Percentiles rank a stretch among this genome's conserved stretches.
Evolutionary conservation across 495 filamentous ascomycete species (phyloP).

Genomic region (Aspergillus leporis): DNA sequence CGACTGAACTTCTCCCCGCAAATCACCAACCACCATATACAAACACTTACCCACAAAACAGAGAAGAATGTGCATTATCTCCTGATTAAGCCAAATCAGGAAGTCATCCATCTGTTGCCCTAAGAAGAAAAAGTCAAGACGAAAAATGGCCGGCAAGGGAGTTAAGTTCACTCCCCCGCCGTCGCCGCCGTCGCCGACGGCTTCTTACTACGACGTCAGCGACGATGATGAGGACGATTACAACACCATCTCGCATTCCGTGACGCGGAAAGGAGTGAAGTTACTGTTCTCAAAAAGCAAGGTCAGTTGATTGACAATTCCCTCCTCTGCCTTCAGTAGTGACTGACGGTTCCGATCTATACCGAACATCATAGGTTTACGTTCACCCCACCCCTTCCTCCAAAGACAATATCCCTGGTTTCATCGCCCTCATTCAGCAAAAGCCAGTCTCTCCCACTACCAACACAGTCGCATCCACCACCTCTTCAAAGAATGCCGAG

Average conservation of each 20-base stretch:
- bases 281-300: slow-evolving; percentile 98
- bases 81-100: neutral
- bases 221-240: slow-evolving; percentile 96
- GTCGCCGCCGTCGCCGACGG: slow-evolving; percentile 71
- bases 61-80: neutral
- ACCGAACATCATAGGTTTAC: slow-evolving; percentile 66
- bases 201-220: slow-evolving; percentile 94
- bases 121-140: neutral
- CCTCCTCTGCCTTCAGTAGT: neutral
- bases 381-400: slow-evolving; percentile 93
- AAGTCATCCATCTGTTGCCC: neutral
- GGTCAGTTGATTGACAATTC: slow-evolving; percentile 43
- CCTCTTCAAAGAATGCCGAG: slow-evolving; percentile 47
- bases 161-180: slow-evolving; percentile 46
- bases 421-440: slow-evolving; percentile 91
- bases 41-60: too few species aligned
- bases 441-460: slow-evolving; percentile 51
- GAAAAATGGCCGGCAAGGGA: slow-evolving; percentile 30
- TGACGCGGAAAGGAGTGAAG: slow-evolving; percentile 83
- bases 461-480: slow-evolving; percentile 39
- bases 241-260: slow-evolving; percentile 87
- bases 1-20: neutral
- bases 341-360: slow-evolving; percentile 8
- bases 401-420: slow-evolving; percentile 96
- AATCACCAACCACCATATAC: neutral